Evolutionary conservation across 306 rosid genomes (phyloP).

Genomic region (Datisca glomerata): DNA sequence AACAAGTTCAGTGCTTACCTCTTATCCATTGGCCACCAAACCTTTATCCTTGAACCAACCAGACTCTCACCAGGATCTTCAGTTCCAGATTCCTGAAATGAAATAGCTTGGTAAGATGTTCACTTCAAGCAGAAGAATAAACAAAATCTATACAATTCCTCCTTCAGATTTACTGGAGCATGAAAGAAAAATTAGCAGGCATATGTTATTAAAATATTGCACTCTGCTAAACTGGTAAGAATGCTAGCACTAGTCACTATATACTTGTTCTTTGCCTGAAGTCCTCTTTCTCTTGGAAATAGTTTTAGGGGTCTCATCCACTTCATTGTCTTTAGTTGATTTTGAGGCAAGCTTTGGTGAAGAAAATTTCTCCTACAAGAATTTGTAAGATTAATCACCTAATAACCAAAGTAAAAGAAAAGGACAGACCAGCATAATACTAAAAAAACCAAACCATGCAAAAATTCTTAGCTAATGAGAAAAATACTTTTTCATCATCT

Average conservation of each 20-base stretch:
- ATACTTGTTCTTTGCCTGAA: slow-evolving; percentile 53
- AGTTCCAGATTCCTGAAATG: slow-evolving; percentile 29
- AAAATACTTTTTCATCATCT: slow-evolving; percentile 33
- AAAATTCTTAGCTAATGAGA: background rate
- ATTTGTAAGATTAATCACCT: background rate
- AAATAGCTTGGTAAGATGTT: background rate
- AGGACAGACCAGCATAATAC: background rate
- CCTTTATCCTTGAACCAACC: slow-evolving; percentile 49
- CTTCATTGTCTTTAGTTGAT: slow-evolving; percentile 30
- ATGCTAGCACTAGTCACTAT: background rate
- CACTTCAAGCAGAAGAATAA: background rate
- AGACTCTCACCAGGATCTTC: slow-evolving; percentile 17
- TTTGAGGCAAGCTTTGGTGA: slow-evolving; percentile 33
- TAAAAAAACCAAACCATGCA: background rate
- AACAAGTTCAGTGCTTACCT: slow-evolving; percentile 42
- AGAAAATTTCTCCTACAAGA: slow-evolving; percentile 36
- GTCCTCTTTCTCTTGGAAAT: slow-evolving; percentile 61
- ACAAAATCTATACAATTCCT: background rate
- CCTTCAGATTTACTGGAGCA: too few relatives aligned
- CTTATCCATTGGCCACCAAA: slow-evolving; percentile 84
- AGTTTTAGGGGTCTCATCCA: slow-evolving; percentile 45
- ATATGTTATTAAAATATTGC: too few relatives aligned
- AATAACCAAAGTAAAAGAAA: too few relatives aligned
- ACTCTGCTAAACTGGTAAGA: too few relatives aligned
- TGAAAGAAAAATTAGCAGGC: too few relatives aligned